Evolutionary conservation across 2,329 filamentous ascomycete genomes (phyloP).

Genomic region (Fusarium illudens): DNA sequence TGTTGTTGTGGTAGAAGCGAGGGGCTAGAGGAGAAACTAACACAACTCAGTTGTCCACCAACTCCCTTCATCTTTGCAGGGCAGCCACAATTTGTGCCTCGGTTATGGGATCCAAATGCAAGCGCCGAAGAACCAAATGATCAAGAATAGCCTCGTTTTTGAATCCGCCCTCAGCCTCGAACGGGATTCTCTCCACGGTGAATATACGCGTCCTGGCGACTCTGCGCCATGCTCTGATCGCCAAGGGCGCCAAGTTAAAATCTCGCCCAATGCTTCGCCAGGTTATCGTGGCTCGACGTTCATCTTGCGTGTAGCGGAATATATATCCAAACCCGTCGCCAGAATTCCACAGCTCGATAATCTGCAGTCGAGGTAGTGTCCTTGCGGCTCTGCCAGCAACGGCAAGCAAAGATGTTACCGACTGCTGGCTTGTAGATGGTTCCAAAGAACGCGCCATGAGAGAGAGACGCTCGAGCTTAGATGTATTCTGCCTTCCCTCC

Average conservation of each 20-base stretch:
- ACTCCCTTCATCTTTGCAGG: neutral
- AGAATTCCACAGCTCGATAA: conserved; percentile 15
- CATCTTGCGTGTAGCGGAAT: conserved; percentile 13
- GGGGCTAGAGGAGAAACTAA: neutral
- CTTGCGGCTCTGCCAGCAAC: neutral
- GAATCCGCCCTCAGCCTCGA: neutral
- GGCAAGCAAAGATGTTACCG: neutral
- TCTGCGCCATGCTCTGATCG: neutral
- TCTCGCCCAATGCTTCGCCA: neutral
- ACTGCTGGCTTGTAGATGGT: neutral
- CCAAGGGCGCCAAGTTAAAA: neutral
- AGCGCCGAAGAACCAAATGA: conserved; percentile 1
- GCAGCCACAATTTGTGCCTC: neutral
- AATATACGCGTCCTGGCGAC: neutral
- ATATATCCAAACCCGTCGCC: neutral
- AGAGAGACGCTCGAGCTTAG: conserved; percentile 7
- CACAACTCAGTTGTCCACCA: neutral
- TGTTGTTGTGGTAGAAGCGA: neutral
- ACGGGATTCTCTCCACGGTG: neutral
- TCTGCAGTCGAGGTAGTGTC: neutral
- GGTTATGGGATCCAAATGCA: conserved; percentile 4
- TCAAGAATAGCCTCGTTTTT: neutral
- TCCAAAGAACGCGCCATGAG: neutral
- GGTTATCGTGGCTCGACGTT: neutral
- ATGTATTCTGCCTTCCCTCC: neutral